Percentiles rank a stretch among this genome's conserved stretches.
These are phyloP conservation scores for Trichosporon coremiiforme DNA, from an alignment of 1,284 basidiomycete genomes.

Conservation along the genomic window DNA sequence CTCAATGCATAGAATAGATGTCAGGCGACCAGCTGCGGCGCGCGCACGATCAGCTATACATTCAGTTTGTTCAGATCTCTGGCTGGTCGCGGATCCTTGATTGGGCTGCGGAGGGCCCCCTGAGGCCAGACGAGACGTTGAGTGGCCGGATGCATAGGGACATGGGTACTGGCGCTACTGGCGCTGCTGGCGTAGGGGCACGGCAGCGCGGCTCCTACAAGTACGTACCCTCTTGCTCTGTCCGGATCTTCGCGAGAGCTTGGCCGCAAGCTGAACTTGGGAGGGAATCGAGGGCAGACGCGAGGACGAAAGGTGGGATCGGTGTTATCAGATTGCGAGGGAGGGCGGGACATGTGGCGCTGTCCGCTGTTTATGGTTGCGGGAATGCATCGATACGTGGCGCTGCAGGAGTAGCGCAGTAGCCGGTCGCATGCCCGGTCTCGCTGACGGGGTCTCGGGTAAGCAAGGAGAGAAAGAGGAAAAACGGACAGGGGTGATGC, in stretches of 20 bases:
- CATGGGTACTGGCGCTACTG: no score
- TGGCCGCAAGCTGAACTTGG: no score
- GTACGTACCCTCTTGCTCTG: background rate
- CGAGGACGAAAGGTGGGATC: background rate
- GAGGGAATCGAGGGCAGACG: background rate
- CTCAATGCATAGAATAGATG: background rate
- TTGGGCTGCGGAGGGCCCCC: background rate
- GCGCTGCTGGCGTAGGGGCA: no score
- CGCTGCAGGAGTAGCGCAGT: no score
- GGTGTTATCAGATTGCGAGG: slow-evolving; percentile 14
- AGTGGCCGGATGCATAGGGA: background rate
- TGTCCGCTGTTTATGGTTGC: background rate
- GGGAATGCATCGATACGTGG: background rate
- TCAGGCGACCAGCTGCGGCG: background rate
- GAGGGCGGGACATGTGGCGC: background rate
- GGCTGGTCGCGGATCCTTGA: background rate
- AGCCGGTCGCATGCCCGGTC: no score
- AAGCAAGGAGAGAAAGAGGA: background rate
- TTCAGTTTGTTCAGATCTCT: background rate
- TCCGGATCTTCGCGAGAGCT: background rate
- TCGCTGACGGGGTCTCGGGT: background rate
- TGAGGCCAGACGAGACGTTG: background rate
- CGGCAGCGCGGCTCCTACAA: background rate
- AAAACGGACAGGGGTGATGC: background rate
- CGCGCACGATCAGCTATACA: background rate